phyloP scores from a whole-genome alignment of 2,329 filamentous ascomycete genomes.

The Seiridium unicorne region DNA sequence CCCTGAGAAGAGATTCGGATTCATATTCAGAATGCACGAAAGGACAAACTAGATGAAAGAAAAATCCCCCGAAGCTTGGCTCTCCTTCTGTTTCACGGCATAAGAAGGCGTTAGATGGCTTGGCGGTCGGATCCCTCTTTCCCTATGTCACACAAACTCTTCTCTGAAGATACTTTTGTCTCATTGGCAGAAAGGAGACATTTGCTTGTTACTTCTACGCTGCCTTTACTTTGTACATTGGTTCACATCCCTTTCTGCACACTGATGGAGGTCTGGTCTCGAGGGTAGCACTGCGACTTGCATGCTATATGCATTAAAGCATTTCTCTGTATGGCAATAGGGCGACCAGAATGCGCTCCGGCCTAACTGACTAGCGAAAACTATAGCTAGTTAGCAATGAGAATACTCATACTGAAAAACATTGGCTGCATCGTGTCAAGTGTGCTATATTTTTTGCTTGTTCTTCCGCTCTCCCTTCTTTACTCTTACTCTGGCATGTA shows the following conservation, averaged over 20 bases:
- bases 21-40: too few relatives aligned
- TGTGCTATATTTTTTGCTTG: background rate
- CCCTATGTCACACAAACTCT: conserved; percentile 9
- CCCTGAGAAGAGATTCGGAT: too few relatives aligned
- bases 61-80: conserved; percentile 8
- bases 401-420: background rate
- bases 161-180: conserved; percentile 18
- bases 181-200: conserved; percentile 16
- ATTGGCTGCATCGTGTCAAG: too few relatives aligned
- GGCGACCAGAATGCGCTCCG: background rate
- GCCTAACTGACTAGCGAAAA: conserved; percentile 4
- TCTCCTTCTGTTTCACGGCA: conserved; percentile 12
- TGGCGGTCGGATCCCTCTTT: conserved; percentile 7
- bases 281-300: background rate
- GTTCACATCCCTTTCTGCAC: background rate
- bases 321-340: conserved; percentile 1
- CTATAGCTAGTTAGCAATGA: conserved; percentile 7
- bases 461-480: background rate
- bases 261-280: background rate
- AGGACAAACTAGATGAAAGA: too few relatives aligned
- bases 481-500: background rate
- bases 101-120: conserved; percentile 11
- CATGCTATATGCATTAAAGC: background rate
- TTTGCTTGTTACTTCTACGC: conserved; percentile 19
- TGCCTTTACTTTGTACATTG: conserved; percentile 2